phyloP scores from a whole-genome alignment of 2,329 filamentous ascomycete species.

The Ambrosiella cleistominuta region DNA sequence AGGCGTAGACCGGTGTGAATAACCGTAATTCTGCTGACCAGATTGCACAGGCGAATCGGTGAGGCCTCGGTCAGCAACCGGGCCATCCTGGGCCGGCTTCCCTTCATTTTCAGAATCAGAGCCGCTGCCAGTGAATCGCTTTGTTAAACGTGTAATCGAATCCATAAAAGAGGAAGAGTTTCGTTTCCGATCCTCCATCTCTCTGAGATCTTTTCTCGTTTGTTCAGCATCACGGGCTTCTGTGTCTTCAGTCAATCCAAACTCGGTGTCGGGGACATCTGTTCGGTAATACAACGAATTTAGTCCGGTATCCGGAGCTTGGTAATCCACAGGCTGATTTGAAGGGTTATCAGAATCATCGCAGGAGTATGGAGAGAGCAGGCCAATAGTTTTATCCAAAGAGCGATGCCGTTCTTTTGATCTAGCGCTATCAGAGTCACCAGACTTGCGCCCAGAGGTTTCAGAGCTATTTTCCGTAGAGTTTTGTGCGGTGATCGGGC shows the following conservation, averaged over 20 bases:
- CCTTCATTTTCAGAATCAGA: not conserved
- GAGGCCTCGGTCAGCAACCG: conserved; percentile 6
- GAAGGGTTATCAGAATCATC: not conserved
- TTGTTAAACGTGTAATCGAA: conserved; percentile 5
- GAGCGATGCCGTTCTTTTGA: not conserved
- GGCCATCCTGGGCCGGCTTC: not conserved
- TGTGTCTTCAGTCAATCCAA: conserved; percentile 9
- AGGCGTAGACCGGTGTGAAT: not conserved
- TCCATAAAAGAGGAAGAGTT: conserved; percentile 2
- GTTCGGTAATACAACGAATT: conserved; percentile 12
- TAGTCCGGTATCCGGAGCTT: conserved; percentile 1
- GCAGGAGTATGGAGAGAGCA: not conserved
- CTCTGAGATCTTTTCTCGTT: conserved; percentile 3
- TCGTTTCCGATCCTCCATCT: not conserved
- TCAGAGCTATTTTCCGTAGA: not conserved
- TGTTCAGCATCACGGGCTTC: conserved; percentile 5
- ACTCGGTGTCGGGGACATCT: conserved; percentile 12
- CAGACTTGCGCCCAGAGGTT: not conserved
- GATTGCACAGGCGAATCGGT: conserved; percentile 11
- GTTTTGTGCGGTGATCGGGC: not conserved
- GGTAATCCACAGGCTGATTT: conserved; percentile 6
- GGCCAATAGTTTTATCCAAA: not conserved
- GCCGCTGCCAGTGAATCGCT: conserved; percentile 6
- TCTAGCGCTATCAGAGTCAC: not conserved
- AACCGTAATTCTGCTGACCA: not conserved